Base-by-base conservation (phyloP, 495 filamentous ascomycete species). In the Penicillium pulvis region DNA sequence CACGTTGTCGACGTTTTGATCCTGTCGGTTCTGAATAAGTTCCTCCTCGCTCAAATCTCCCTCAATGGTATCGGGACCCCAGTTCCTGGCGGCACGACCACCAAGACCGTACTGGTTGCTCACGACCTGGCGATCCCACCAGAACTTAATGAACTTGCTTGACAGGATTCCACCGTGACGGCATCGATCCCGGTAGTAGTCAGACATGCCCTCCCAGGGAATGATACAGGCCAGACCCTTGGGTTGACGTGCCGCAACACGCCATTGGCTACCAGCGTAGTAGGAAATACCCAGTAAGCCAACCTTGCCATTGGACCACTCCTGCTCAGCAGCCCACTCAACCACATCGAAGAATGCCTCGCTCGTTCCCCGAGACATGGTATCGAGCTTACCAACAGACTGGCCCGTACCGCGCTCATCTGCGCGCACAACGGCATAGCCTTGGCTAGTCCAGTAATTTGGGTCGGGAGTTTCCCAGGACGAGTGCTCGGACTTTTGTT, bases 121-220 rank as follows among this genome's bases (percentile, higher is more conserved):
- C 1, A 70, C 59, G 4, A 88, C 83, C 67, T 88, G 85, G 1
- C 85, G 74, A 65, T 86, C 75, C 85, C 85, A 88, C 85, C 85
- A 88, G 56, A 84, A 81, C 36, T 76, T 69, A 60, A 89, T 86
- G 66, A 88, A 89, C 2, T 68, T 69, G 63, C 87, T 83, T 1
- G 82, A 85, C 28, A 86, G 67, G 43, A 90, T 88, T 2, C 86
- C 87, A 3, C 87, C 87, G 56, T 89, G 86, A 4, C 84, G 65
- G 51, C 81, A 85, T 3, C 82, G 73, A 55, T 87, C 85, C 0
- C 84, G 79, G 62, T 87, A 88, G 55, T 85, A 86, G 57, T 88
- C 85, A 1, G 80, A 83, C 83, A 87, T 85, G n/a, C 85, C 85
- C 62, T 88, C 85, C 85, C 85, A 88, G 0, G 85, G 85, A 11